phyloP scores from a whole-genome alignment of 2,329 filamentous ascomycete genomes.

The Ambrosiella beaveri region DNA sequence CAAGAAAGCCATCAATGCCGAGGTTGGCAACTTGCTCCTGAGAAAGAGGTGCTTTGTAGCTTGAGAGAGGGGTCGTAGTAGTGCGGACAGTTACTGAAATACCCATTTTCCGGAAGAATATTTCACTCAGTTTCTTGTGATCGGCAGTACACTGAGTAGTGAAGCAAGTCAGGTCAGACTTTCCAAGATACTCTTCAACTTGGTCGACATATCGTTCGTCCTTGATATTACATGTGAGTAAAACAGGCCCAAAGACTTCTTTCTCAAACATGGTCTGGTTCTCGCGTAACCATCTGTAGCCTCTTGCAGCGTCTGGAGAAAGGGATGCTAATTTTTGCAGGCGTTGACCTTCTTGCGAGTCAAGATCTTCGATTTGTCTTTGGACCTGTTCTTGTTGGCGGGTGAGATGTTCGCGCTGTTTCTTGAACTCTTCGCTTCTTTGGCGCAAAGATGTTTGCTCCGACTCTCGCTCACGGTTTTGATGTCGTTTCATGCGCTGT shows the following conservation, averaged over 20 bases:
- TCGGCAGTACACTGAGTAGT: constrained; percentile 63
- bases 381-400: constrained; percentile 20
- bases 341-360: constrained; percentile 61
- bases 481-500: constrained; percentile 26
- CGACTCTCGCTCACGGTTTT: constrained; percentile 32
- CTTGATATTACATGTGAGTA: constrained; percentile 64
- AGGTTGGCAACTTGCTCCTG: constrained; percentile 34
- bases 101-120: constrained; percentile 44
- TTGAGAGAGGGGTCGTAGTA: constrained; percentile 33
- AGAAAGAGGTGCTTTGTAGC: constrained; percentile 38
- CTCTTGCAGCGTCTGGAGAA: constrained; percentile 47
- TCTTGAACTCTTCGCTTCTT: constrained; percentile 25
- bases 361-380: constrained; percentile 38
- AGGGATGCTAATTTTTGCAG: constrained; percentile 43
- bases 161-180: constrained; percentile 44
- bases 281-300: constrained; percentile 67
- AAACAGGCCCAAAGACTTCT: constrained; percentile 63
- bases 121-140: constrained; percentile 51
- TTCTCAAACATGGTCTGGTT: constrained; percentile 55
- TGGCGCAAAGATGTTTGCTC: constrained; percentile 27
- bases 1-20: constrained; percentile 65
- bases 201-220: constrained; percentile 46
- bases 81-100: constrained; percentile 59
- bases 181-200: constrained; percentile 33
- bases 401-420: not conserved